Evolutionary conservation across 2,329 filamentous ascomycete genomes (phyloP).

Genomic region (Blastomyces parvus): DNA sequence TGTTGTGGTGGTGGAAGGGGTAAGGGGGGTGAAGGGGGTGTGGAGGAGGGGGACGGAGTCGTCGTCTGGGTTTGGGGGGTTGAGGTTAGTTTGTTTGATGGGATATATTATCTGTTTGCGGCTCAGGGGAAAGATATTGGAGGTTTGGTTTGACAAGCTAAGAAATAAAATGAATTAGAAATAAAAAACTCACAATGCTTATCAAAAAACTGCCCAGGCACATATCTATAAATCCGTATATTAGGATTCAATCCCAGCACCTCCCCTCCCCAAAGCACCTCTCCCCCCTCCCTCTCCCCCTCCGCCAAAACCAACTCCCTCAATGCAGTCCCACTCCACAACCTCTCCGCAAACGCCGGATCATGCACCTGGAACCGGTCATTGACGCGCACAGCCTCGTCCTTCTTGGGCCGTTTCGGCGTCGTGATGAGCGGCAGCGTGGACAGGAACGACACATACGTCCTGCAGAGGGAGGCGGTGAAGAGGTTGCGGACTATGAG

Average conservation of each 20-base stretch:
- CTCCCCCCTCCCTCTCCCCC: slow-evolving; percentile 13
- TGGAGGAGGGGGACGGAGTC: slow-evolving; percentile 61
- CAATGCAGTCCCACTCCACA: slow-evolving; percentile 72
- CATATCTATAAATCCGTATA: slow-evolving; percentile 82
- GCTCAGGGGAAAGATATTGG: background rate
- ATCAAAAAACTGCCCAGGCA: slow-evolving; percentile 79
- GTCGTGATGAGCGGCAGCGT: slow-evolving; percentile 66
- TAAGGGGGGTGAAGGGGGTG: slow-evolving; percentile 26
- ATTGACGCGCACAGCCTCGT: slow-evolving; percentile 75
- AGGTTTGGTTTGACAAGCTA: too few relatives aligned
- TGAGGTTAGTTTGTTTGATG: background rate
- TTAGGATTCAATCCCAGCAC: slow-evolving; percentile 79
- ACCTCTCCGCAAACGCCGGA: slow-evolving; percentile 56
- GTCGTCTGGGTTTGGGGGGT: slow-evolving; percentile 53
- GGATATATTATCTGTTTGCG: too few relatives aligned
- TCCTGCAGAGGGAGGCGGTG: slow-evolving; percentile 62
- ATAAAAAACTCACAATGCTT: slow-evolving; percentile 63
- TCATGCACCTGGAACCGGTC: slow-evolving; percentile 82
- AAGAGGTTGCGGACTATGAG: slow-evolving; percentile 65
- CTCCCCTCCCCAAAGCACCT: slow-evolving; percentile 62
- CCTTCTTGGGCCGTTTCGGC: slow-evolving; percentile 65
- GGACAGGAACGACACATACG: slow-evolving; percentile 64
- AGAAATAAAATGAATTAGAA: slow-evolving; percentile 1
- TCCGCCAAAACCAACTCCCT: slow-evolving; percentile 44
- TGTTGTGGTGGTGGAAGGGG: too few relatives aligned